Evolutionary conservation across 768 basidiomycete genomes (phyloP).

Genomic region (Leucosporidium scottii): DNA sequence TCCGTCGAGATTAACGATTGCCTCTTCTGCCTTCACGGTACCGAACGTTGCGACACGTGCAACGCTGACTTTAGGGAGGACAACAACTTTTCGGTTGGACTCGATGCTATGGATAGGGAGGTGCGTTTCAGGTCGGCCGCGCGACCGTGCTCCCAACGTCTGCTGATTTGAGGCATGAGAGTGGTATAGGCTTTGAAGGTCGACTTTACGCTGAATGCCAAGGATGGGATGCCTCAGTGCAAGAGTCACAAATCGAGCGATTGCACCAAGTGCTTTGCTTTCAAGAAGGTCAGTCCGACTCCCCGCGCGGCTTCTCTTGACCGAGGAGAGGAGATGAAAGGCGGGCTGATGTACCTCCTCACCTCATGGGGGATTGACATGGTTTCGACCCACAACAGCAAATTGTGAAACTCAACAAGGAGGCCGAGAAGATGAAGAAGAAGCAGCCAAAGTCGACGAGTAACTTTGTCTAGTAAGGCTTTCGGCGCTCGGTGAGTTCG

Average conservation of each 20-base stretch:
- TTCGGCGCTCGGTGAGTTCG: too few relatives aligned
- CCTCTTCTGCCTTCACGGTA: constrained; percentile 15
- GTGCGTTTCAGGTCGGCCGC: background rate
- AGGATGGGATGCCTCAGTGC: background rate
- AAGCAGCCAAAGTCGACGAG: too few relatives aligned
- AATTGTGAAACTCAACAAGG: too few relatives aligned
- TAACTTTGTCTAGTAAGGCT: too few relatives aligned
- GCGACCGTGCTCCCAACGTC: too few relatives aligned
- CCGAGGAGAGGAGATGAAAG: too few relatives aligned
- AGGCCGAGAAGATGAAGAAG: too few relatives aligned
- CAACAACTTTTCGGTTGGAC: constrained; percentile 23
- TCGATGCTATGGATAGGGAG: background rate
- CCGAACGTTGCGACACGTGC: constrained; percentile 13
- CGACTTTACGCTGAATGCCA: background rate
- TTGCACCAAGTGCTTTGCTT: background rate
- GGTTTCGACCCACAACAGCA: too few relatives aligned
- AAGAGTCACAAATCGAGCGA: background rate
- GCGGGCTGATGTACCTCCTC: too few relatives aligned
- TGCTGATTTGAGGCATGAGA: too few relatives aligned
- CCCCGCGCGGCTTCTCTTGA: too few relatives aligned
- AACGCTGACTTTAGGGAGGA: constrained; percentile 20
- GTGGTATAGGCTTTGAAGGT: background rate
- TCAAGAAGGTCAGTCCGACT: background rate
- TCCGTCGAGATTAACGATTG: constrained; percentile 22
- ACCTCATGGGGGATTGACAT: too few relatives aligned